A percentile compares a stretch with the other conserved stretches of the same genome.
Conservation (phyloP, 306 rosid genomes). For the Casuarina cunninghamiana region DNA sequence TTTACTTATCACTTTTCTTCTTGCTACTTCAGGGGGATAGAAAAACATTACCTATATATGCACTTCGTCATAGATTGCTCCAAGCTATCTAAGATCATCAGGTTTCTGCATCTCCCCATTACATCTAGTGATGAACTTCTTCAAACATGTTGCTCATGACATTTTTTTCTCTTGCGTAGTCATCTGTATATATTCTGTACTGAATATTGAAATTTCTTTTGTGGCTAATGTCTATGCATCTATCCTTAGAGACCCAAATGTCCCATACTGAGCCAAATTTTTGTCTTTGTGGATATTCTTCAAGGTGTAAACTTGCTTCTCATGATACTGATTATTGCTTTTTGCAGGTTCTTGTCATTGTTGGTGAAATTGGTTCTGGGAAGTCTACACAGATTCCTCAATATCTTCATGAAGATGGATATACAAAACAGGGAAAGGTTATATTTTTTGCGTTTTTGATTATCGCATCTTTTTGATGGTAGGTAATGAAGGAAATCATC, state of each 20-base stretch:
- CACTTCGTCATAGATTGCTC: conserved; percentile 74
- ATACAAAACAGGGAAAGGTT: conserved; percentile 90
- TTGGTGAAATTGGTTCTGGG: conserved; percentile 99
- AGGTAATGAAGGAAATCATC: conserved; percentile 17
- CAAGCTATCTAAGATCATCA: conserved; percentile 77
- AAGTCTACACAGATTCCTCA: conserved; percentile 97
- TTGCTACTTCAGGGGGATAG: conserved; percentile 64
- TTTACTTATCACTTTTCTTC: conserved; percentile 24
- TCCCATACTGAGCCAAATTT: too few relatives aligned
- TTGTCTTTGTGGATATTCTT: conserved; percentile 16
- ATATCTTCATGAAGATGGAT: conserved; percentile 96
- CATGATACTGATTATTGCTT: conserved; percentile 24
- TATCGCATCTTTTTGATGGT: conserved; percentile 15
- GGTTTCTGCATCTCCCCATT: conserved; percentile 35
- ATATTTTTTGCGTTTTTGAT: conserved; percentile 16
- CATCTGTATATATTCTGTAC: neutral
- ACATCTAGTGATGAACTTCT: neutral
- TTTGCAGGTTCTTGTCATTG: conserved; percentile 84
- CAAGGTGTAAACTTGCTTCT: conserved; percentile 4
- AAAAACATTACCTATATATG: conserved; percentile 72
- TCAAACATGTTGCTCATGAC: neutral
- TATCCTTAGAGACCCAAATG: neutral
- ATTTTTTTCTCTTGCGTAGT: neutral
- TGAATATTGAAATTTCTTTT: neutral
- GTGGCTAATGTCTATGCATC: neutral